Conservation (phyloP, 139 green algal genomes). For the Chlorella ohadii region DNA sequence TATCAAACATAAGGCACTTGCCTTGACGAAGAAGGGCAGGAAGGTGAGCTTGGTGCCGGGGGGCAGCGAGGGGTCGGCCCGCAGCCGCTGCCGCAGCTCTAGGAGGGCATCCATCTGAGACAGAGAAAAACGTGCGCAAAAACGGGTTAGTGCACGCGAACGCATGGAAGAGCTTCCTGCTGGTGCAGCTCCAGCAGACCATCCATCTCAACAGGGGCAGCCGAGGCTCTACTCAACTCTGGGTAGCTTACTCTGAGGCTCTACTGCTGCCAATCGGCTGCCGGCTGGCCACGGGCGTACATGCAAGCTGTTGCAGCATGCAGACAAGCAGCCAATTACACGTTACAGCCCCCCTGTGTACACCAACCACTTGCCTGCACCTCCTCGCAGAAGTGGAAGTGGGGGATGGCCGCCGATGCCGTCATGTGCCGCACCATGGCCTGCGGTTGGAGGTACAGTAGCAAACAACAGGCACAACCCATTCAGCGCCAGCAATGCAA, state of each 20-base stretch:
- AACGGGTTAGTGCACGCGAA: too few species aligned
- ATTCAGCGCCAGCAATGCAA: too few species aligned
- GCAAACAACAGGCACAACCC: not conserved
- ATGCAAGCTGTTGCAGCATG: too few species aligned
- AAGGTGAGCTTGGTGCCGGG: conserved; percentile 77
- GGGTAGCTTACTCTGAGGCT: too few species aligned
- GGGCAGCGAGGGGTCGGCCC: conserved; percentile 23
- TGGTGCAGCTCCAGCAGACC: not conserved
- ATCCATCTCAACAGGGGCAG: too few species aligned
- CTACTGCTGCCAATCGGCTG: too few species aligned
- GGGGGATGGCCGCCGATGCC: conserved; percentile 67
- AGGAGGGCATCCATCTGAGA: conserved; percentile 66
- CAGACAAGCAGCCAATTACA: too few species aligned
- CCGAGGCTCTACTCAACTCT: too few species aligned
- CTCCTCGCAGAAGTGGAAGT: conserved; percentile 92
- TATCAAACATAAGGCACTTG: too few species aligned
- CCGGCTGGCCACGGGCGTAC: too few species aligned
- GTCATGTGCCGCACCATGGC: conserved; percentile 87
- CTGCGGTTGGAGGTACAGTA: not conserved
- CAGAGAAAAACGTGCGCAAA: too few species aligned
- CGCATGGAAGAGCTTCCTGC: not conserved
- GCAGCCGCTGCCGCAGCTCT: conserved; percentile 54
- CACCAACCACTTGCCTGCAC: conserved; percentile 45
- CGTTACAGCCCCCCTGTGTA: too few species aligned
- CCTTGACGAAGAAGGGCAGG: conserved; percentile 89